These are phyloP conservation scores for Wickerhamiella azyma DNA, from an alignment of 805 yeast genomes.

Conservation along the genomic window DNA sequence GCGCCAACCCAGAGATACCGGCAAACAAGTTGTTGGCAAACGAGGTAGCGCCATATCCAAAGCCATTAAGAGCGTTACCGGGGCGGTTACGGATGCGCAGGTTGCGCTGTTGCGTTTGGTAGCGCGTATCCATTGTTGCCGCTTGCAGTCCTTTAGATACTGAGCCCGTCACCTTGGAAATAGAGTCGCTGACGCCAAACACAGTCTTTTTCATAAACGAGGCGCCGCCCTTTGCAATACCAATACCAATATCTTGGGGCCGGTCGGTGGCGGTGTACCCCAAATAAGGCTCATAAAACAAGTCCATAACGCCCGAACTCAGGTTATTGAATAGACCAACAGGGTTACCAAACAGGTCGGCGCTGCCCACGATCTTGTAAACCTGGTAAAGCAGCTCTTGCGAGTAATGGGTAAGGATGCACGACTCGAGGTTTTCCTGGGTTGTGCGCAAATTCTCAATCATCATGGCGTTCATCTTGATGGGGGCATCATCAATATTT, in stretches of 20 bases:
- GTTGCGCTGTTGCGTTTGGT: slow-evolving; percentile 68
- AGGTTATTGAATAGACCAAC: slow-evolving; percentile 89
- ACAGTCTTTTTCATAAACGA: slow-evolving; percentile 90
- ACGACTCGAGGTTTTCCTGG: slow-evolving; percentile 51
- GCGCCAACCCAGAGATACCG: slow-evolving; percentile 81
- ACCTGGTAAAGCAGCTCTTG: slow-evolving; percentile 86
- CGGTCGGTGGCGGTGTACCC: slow-evolving; percentile 89
- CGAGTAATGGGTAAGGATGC: slow-evolving; percentile 71
- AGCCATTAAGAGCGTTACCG: slow-evolving; percentile 70
- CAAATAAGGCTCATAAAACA: slow-evolving; percentile 93
- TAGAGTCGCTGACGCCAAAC: slow-evolving; percentile 86
- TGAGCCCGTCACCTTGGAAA: slow-evolving; percentile 86
- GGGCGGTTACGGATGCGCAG: slow-evolving; percentile 68
- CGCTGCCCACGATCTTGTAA: slow-evolving; percentile 87
- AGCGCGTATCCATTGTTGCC: slow-evolving; percentile 74
- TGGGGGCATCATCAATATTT: slow-evolving; percentile 93
- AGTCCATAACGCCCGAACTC: slow-evolving; percentile 90
- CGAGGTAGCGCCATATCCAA: slow-evolving; percentile 77
- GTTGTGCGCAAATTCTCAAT: slow-evolving; percentile 87
- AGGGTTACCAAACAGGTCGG: slow-evolving; percentile 93
- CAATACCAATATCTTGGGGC: slow-evolving; percentile 91
- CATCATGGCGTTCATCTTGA: slow-evolving; percentile 70
- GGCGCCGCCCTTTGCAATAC: slow-evolving; percentile 89
- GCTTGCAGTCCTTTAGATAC: slow-evolving; percentile 87
- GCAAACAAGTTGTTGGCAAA: slow-evolving; percentile 75